These are phyloP conservation scores for Aspergillus versicolor DNA, from an alignment of 2,329 filamentous ascomycete species.

Conservation along the genomic window DNA sequence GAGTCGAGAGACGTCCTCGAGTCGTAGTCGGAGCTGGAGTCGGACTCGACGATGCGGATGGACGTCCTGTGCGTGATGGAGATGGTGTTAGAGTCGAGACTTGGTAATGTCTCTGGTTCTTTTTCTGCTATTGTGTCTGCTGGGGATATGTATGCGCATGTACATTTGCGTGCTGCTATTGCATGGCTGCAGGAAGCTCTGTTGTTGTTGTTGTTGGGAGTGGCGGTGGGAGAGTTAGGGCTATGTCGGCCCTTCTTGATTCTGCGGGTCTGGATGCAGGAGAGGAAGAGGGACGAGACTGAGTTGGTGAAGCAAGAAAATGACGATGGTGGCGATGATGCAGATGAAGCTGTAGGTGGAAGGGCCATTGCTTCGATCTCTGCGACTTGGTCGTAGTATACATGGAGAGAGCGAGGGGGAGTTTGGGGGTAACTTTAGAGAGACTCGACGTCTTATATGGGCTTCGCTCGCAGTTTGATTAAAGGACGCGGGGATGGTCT, in stretches of 20 bases:
- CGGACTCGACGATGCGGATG: constrained; percentile 18
- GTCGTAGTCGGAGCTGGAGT: constrained; percentile 5
- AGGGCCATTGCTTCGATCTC: neutral
- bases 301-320: neutral
- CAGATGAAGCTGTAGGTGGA: neutral
- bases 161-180: neutral
- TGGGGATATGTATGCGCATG: neutral
- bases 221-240: neutral
- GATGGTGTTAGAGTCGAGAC: neutral
- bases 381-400: neutral
- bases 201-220: neutral
- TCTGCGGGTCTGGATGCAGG: constrained; percentile 3
- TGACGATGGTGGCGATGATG: neutral
- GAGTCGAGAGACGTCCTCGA: neutral
- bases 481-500: neutral
- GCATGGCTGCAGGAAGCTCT: neutral
- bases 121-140: neutral
- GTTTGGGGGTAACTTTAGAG: neutral
- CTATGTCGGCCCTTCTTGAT: neutral
- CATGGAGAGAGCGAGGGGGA: neutral
- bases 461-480: neutral
- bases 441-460: constrained; percentile 4
- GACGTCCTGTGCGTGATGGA: constrained; percentile 6
- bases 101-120: neutral
- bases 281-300: constrained; percentile 2